Base-by-base conservation (phyloP, 495 filamentous ascomycete genomes). In the Friedmanniomyces endolithicus region DNA sequence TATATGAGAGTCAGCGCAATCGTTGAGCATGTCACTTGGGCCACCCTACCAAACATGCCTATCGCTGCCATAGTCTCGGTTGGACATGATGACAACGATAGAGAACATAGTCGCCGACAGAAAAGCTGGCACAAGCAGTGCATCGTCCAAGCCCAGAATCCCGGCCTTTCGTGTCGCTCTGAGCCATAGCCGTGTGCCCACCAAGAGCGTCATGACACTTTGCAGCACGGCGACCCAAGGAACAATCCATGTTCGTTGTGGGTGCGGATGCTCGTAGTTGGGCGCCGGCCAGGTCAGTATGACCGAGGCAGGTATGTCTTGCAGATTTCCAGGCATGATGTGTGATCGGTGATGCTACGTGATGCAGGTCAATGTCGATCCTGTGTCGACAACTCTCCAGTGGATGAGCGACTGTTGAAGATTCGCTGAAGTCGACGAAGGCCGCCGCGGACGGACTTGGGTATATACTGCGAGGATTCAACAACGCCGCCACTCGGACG, bases 11-110 rank as follows among this genome's bases (percentile, higher is more conserved):
- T 47, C n/a, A 50, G 29, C 24, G 20, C 3, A 35, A 25, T 17
- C 16, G 2, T 50, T 17, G 8, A 19, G n/a, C 24, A 35, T 33
- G 4, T 12, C 8, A 6, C 24, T 14, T 14, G 24, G 33, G n/a
- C 20, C 25, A n/a, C 12, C 3, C n/a, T 35, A 50, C 47, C 63
- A 68, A 22, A 65, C 55, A 55, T 68, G 66, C 24, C 64, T 37
- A 41, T 67, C 56, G 27, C 55, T 61, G 11, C 64, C 64, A 43
- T 55, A 64, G 14, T 52, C n/a, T 17, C 22, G 27, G 23, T 1
- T 31, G 20, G 9, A 23, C 8, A 60, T 14, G 22, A 60, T 52
- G n/a, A 44, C 52, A 2, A 50, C 6, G 9, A 34, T 41, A 6
- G 50, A 52, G 23, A 52, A 48, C 43, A 48, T 48, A 11, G 44